Evolutionary conservation across 129 eudicot species (phyloP).

Genomic region (Flaveria linearis): DNA sequence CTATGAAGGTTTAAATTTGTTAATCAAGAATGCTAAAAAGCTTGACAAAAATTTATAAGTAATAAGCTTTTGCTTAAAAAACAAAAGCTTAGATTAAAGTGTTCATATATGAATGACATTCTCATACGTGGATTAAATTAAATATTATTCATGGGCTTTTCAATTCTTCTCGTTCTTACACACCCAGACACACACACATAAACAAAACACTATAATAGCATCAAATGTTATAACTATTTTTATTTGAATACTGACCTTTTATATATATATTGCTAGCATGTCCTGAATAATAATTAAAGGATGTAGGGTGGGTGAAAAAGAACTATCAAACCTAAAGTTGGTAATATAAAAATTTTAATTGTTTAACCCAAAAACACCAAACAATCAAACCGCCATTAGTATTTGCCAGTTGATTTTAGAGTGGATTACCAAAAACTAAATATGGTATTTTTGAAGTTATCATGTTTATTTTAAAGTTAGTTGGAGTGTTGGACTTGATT

Average conservation of each 20-base stretch:
- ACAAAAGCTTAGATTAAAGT: too few relatives aligned
- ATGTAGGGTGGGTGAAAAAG: slow-evolving; percentile 3
- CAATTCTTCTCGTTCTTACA: too few relatives aligned
- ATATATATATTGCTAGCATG: not conserved
- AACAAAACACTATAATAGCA: too few relatives aligned
- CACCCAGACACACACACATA: too few relatives aligned
- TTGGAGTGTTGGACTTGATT: not conserved
- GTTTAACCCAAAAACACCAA: not conserved
- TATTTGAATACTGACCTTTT: not conserved
- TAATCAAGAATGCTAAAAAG: too few relatives aligned
- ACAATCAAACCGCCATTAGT: slow-evolving; percentile 42
- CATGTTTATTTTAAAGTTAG: not conserved
- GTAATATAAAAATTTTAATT: not conserved
- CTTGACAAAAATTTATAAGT: too few relatives aligned
- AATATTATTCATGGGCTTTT: too few relatives aligned
- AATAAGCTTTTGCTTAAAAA: too few relatives aligned
- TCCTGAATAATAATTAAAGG: not conserved
- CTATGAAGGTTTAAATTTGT: too few relatives aligned
- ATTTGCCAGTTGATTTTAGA: slow-evolving; percentile 40
- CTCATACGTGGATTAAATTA: too few relatives aligned
- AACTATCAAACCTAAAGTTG: not conserved
- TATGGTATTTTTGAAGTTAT: slow-evolving; percentile 7
- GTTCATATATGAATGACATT: too few relatives aligned
- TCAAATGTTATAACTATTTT: too few relatives aligned
- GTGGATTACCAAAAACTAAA: slow-evolving; percentile 16